These are phyloP conservation scores for Penicillium sp. DNA, from an alignment of 2,329 filamentous ascomycete genomes.

Conservation along the genomic window DNA sequence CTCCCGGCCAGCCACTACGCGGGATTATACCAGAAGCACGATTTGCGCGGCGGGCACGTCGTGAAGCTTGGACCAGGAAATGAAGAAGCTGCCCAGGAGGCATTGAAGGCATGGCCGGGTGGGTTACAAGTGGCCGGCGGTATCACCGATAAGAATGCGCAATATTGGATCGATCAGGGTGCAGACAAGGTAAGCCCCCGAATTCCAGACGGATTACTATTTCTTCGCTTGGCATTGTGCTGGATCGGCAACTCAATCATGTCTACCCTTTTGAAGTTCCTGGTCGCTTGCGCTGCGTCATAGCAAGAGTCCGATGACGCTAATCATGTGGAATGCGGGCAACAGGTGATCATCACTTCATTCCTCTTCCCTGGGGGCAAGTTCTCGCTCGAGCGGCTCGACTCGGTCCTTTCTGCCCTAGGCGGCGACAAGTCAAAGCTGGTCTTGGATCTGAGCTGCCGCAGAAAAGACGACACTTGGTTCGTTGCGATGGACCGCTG, in stretches of 20 bases:
- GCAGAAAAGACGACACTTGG: conserved; percentile 68
- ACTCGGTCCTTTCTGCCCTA: conserved; percentile 63
- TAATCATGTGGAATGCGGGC: conserved; percentile 17
- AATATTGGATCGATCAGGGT: conserved; percentile 74
- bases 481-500: conserved; percentile 99
- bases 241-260: not conserved
- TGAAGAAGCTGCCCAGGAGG: conserved; percentile 66
- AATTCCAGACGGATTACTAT: not conserved
- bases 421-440: conserved; percentile 68
- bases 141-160: conserved; percentile 75
- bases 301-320: conserved; percentile 9
- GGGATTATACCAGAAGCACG: conserved; percentile 65
- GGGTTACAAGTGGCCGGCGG: conserved; percentile 89
- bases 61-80: conserved; percentile 94
- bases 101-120: conserved; percentile 67
- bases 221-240: not conserved
- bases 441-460: conserved; percentile 90
- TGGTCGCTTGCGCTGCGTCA: conserved; percentile 10
- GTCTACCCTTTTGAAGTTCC: not conserved
- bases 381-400: conserved; percentile 69
- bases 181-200: conserved; percentile 67
- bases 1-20: conserved; percentile 76
- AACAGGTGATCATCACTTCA: conserved; percentile 91
- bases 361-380: conserved; percentile 77
- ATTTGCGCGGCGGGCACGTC: conserved; percentile 73